Evolutionary conservation across 306 rosid species (phyloP).

Genomic region (Lablab purpureus): DNA sequence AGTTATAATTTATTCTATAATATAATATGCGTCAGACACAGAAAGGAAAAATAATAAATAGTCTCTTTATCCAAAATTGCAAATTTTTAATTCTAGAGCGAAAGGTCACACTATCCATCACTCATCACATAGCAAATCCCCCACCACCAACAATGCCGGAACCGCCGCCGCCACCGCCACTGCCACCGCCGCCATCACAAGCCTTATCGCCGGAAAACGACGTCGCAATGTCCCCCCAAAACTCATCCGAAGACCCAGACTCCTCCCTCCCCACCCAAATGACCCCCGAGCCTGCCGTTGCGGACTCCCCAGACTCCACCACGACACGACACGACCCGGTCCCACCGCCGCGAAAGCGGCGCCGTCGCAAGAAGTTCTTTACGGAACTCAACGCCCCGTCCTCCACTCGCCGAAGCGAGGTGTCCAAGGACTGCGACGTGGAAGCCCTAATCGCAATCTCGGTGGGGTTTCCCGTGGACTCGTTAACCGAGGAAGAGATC

Average conservation of each 20-base stretch:
- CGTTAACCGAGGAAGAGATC: slow-evolving; percentile 89
- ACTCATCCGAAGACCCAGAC: slow-evolving; percentile 50
- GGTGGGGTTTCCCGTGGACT: slow-evolving; percentile 87
- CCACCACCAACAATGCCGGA: neutral
- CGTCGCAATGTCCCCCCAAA: slow-evolving; percentile 50
- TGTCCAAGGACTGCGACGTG: slow-evolving; percentile 69
- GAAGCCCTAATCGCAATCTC: slow-evolving; percentile 86
- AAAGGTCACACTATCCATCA: neutral
- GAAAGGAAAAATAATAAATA: neutral
- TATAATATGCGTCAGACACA: neutral
- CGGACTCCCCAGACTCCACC: slow-evolving; percentile 70
- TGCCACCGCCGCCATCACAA: slow-evolving; percentile 24
- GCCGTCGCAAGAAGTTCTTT: slow-evolving; percentile 92
- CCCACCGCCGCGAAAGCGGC: slow-evolving; percentile 61
- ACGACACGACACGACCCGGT: slow-evolving; percentile 24
- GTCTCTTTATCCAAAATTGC: neutral
- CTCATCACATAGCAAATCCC: neutral
- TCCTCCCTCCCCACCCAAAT: slow-evolving; percentile 57
- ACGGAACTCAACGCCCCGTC: slow-evolving; percentile 66
- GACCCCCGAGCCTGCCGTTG: slow-evolving; percentile 48
- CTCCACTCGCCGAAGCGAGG: slow-evolving; percentile 74
- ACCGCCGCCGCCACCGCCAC: neutral
- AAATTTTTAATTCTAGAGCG: neutral
- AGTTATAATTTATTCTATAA: too few species aligned
- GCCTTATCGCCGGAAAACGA: slow-evolving; percentile 57